Percentiles rank a stretch among this genome's conserved stretches.
These are phyloP conservation scores for Nothopassalora personata DNA, from an alignment of 2,329 filamentous ascomycete species.

Conservation along the genomic window DNA sequence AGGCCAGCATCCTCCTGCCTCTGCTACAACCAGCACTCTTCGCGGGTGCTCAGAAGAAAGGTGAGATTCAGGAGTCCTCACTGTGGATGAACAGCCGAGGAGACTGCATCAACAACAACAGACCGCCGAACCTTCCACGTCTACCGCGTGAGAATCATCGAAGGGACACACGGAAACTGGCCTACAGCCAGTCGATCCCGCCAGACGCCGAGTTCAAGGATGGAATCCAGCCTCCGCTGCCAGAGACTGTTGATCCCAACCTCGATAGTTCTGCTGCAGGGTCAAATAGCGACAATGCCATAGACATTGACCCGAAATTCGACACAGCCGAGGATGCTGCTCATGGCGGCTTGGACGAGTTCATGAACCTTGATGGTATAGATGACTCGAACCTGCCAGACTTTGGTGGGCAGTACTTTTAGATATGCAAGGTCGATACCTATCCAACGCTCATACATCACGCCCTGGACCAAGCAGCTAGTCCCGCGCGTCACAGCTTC, in stretches of 20 bases:
- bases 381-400: conserved; percentile 21
- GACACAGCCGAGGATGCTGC: conserved; percentile 24
- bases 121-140: conserved; percentile 26
- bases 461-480: neutral
- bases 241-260: conserved; percentile 17
- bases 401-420: conserved; percentile 25
- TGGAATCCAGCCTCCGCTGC: conserved; percentile 33
- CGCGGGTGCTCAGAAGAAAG: conserved; percentile 23
- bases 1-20: conserved; percentile 48
- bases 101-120: conserved; percentile 32
- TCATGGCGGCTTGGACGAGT: conserved; percentile 33
- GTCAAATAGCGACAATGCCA: neutral
- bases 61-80: conserved; percentile 32
- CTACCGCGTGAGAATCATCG: conserved; percentile 27
- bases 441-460: neutral
- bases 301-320: conserved; percentile 31
- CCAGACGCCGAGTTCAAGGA: conserved; percentile 35
- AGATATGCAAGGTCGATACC: neutral
- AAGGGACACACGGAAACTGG: conserved; percentile 34
- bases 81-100: conserved; percentile 34
- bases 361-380: conserved; percentile 39
- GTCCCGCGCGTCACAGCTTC: too few species aligned
- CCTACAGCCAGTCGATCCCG: conserved; percentile 41
- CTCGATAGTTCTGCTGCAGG: neutral
- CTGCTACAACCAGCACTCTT: conserved; percentile 31